These are phyloP conservation scores for Camelina neglecta DNA, from an alignment of 345 rosid genomes.

Conservation along the genomic window DNA sequence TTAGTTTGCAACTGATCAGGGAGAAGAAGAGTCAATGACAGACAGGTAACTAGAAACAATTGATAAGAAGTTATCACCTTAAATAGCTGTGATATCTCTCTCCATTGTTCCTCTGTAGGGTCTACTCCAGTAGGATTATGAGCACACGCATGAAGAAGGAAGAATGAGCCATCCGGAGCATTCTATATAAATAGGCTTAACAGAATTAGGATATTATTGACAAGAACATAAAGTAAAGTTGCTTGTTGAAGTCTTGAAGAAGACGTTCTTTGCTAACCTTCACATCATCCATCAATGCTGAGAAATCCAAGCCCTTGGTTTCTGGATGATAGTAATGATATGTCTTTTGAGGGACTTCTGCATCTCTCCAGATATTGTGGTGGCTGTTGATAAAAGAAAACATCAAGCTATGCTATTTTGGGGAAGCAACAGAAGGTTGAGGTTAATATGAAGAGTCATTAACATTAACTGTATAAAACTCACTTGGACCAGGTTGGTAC, in stretches of 20 bases:
- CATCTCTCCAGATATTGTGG: conserved; percentile 98
- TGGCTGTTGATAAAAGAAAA: conserved; percentile 63
- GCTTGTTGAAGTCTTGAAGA: conserved; percentile 10
- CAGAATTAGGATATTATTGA: conserved; percentile 5
- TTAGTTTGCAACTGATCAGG: conserved; percentile 18
- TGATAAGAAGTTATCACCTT: conserved; percentile 53
- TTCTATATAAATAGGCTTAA: conserved; percentile 52
- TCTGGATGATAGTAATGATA: conserved; percentile 91
- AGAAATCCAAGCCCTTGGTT: conserved; percentile 83
- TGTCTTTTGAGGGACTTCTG: conserved; percentile 77
- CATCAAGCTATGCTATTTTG: conserved; percentile 3
- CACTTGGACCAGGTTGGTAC: conserved; percentile 97
- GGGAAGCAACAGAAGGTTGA: conserved; percentile 13
- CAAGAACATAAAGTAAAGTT: conserved; percentile 2
- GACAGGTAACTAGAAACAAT: not conserved
- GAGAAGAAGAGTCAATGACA: not conserved
- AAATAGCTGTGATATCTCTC: conserved; percentile 81
- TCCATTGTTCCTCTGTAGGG: conserved; percentile 95
- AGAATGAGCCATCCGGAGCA: conserved; percentile 93
- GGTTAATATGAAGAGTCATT: not conserved
- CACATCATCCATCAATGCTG: conserved; percentile 82
- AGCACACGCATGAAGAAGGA: conserved; percentile 90
- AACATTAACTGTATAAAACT: conserved; percentile 40
- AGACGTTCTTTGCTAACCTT: conserved; percentile 57
- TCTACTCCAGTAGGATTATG: conserved; percentile 99